Conservation (phyloP, 164 flowering plant species). For the Malania oleifera region DNA sequence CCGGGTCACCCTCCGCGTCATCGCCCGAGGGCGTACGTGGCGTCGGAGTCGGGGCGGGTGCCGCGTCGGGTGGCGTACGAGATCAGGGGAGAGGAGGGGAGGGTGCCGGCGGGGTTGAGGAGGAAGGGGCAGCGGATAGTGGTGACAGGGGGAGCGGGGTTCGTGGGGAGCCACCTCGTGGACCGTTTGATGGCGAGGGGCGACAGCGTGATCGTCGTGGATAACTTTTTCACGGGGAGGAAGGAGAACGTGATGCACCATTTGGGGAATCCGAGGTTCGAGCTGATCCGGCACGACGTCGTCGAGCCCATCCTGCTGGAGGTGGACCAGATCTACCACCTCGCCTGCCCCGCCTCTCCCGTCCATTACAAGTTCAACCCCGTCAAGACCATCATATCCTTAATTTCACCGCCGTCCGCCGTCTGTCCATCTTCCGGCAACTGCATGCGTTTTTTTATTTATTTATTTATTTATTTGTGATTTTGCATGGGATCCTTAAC, state of each 20-base stretch:
- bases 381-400: slow-evolving; percentile 53
- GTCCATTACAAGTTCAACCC: slow-evolving; percentile 52
- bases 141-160: slow-evolving; percentile 49
- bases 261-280: slow-evolving; percentile 37
- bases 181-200: slow-evolving; percentile 41
- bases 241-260: slow-evolving; percentile 42
- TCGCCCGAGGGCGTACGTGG: too few relatives aligned
- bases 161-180: slow-evolving; percentile 47
- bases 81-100: too few relatives aligned
- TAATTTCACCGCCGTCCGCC: too few relatives aligned
- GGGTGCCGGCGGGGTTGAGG: slow-evolving; percentile 33
- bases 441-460: not conserved
- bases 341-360: slow-evolving; percentile 53
- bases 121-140: slow-evolving; percentile 26
- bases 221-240: slow-evolving; percentile 43
- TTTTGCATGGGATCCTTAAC: slow-evolving; percentile 7
- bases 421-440: too few relatives aligned
- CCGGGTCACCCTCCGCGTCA: too few relatives aligned
- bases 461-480: slow-evolving; percentile 2
- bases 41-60: too few relatives aligned
- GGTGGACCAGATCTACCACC: slow-evolving; percentile 48
- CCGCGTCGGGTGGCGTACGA: too few relatives aligned
- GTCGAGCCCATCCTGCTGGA: slow-evolving; percentile 46
- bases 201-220: slow-evolving; percentile 45
- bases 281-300: slow-evolving; percentile 48